These are phyloP conservation scores for Pleurotus salmoneostramineus DNA, from an alignment of 768 basidiomycete genomes.

Conservation along the genomic window DNA sequence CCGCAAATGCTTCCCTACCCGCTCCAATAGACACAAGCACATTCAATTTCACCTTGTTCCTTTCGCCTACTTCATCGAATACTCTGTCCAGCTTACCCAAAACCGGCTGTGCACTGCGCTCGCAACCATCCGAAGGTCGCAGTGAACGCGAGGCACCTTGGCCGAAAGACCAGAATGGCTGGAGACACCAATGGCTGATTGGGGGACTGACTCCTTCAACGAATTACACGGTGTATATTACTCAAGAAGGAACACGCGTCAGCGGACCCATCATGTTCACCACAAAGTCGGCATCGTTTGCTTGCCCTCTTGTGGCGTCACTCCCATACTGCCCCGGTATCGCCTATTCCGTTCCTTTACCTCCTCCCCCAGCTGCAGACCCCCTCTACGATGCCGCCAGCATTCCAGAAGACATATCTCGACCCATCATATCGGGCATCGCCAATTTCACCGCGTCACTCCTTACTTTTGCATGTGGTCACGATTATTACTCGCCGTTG, in stretches of 20 bases:
- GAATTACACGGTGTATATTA: conserved; percentile 76
- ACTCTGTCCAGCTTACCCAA: conserved; percentile 40
- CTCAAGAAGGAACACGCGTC: conserved; percentile 53
- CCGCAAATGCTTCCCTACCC: conserved; percentile 46
- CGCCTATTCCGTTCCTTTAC: conserved; percentile 68
- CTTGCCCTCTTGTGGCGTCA: conserved; percentile 65
- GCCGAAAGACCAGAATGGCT: conserved; percentile 54
- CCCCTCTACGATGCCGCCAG: conserved; percentile 45
- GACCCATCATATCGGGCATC: conserved; percentile 52
- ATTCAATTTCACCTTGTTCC: conserved; percentile 51
- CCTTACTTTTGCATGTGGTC: conserved; percentile 71
- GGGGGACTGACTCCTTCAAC: conserved; percentile 55
- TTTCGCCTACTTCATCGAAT: conserved; percentile 44
- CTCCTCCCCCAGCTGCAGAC: conserved; percentile 37
- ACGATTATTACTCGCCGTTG: conserved; percentile 76
- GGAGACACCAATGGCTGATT: conserved; percentile 67
- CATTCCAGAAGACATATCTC: conserved; percentile 45
- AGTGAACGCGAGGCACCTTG: conserved; percentile 47
- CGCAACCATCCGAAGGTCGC: conserved; percentile 30
- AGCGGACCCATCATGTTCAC: conserved; percentile 66
- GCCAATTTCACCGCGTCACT: conserved; percentile 74
- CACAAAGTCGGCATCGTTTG: conserved; percentile 78
- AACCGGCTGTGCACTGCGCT: conserved; percentile 57
- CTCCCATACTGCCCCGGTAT: conserved; percentile 73
- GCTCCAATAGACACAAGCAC: conserved; percentile 29